Evolutionary conservation across 176 grass and related monocot genomes (phyloP).

Genomic region (Luzula sylvatica): DNA sequence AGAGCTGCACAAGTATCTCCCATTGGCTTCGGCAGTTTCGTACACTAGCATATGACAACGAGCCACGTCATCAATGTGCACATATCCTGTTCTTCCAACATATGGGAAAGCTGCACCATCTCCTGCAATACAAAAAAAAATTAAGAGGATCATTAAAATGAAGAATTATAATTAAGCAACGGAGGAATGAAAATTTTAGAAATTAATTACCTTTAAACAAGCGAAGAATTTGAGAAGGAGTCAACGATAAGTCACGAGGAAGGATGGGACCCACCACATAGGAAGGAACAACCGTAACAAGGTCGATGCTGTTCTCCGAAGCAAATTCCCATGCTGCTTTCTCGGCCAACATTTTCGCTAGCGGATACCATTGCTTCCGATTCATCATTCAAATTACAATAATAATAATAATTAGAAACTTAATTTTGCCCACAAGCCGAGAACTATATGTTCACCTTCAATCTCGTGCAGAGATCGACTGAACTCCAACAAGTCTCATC

Average conservation of each 20-base stretch:
- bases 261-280: slow-evolving; percentile 65
- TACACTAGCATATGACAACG: slow-evolving; percentile 77
- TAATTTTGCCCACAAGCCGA: no score
- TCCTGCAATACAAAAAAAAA: slow-evolving; percentile 37
- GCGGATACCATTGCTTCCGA: slow-evolving; percentile 69
- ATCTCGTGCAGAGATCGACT: slow-evolving; percentile 43
- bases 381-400: no score
- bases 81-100: slow-evolving; percentile 78
- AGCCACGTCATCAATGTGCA: no score
- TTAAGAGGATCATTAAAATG: neutral
- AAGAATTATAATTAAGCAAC: neutral
- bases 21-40: slow-evolving; percentile 34
- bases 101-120: slow-evolving; percentile 45
- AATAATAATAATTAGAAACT: no score
- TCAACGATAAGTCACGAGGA: slow-evolving; percentile 39
- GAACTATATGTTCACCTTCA: slow-evolving; percentile 34
- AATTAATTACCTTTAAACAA: slow-evolving; percentile 42
- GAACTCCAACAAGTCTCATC: no score
- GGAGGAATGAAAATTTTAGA: neutral
- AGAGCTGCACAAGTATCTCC: slow-evolving; percentile 80
- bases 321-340: slow-evolving; percentile 88
- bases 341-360: slow-evolving; percentile 71
- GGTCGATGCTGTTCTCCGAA: slow-evolving; percentile 61
- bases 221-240: slow-evolving; percentile 46
- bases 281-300: slow-evolving; percentile 61